These are phyloP conservation scores for Phytophthora capsici DNA, from an alignment of 352 stramenopile genomes.

Conservation along the genomic window DNA sequence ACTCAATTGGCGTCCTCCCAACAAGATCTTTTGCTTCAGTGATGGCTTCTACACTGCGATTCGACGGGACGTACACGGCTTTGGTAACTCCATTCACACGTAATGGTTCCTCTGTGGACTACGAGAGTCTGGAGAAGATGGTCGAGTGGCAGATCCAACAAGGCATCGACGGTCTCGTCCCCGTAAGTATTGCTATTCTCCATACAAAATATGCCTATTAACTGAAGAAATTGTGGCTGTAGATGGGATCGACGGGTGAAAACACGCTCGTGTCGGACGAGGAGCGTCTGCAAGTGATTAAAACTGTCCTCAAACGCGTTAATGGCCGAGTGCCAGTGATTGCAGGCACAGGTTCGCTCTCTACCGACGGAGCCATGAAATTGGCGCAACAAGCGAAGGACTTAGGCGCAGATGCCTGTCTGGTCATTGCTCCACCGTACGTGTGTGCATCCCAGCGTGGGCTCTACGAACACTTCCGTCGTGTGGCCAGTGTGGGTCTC, in stretches of 20 bases:
- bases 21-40: slow-evolving; percentile 20
- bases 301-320: slow-evolving; percentile 80
- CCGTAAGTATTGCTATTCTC: slow-evolving; percentile 30
- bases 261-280: slow-evolving; percentile 91
- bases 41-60: slow-evolving; percentile 46
- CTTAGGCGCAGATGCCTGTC: slow-evolving; percentile 91
- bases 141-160: slow-evolving; percentile 90
- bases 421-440: slow-evolving; percentile 97
- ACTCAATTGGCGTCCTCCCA: slow-evolving; percentile 3
- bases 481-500: slow-evolving; percentile 76
- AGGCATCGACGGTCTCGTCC: slow-evolving; percentile 95
- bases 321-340: slow-evolving; percentile 92
- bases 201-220: not conserved
- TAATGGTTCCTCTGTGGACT: slow-evolving; percentile 91
- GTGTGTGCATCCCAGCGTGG: slow-evolving; percentile 96
- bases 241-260: slow-evolving; percentile 96
- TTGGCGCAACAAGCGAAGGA: slow-evolving; percentile 86
- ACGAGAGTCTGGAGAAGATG: slow-evolving; percentile 86
- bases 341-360: slow-evolving; percentile 95
- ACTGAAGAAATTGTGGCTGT: not conserved
- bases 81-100: slow-evolving; percentile 95
- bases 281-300: slow-evolving; percentile 93
- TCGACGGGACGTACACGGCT: slow-evolving; percentile 87
- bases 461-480: slow-evolving; percentile 93
- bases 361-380: slow-evolving; percentile 72